phyloP scores from a whole-genome alignment of 257 asterid genomes.

The Linaria vulgaris region DNA sequence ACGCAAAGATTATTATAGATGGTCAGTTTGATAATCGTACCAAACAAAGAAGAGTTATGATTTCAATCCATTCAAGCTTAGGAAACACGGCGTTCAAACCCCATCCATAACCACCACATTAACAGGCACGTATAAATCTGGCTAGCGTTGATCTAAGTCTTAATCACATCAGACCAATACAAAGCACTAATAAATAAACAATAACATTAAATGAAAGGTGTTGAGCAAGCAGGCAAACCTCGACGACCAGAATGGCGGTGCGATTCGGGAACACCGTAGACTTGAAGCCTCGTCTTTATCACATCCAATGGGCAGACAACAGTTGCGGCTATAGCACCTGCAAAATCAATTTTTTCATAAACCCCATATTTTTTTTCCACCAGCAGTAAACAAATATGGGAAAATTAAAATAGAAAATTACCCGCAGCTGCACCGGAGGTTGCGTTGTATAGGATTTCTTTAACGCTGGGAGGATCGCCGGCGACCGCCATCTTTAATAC shows the following conservation, averaged over 20 bases:
- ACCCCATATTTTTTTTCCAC: too few relatives aligned
- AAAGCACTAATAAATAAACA: not conserved
- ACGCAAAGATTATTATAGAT: not conserved
- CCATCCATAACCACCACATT: not conserved
- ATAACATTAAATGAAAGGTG: not conserved
- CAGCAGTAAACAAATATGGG: not conserved
- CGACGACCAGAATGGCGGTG: constrained; percentile 47
- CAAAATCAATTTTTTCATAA: constrained; percentile 11
- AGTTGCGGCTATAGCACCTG: constrained; percentile 98
- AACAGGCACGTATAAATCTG: not conserved
- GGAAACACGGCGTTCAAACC: not conserved
- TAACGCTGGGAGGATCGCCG: constrained; percentile 48
- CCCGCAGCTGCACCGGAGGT: constrained; percentile 98
- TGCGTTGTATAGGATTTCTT: constrained; percentile 64
- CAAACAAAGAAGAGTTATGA: not conserved
- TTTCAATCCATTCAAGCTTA: not conserved
- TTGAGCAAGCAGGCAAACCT: constrained; percentile 46
- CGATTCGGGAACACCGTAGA: constrained; percentile 67
- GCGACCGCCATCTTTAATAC: constrained; percentile 34
- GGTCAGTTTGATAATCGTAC: not conserved
- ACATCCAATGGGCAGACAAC: constrained; percentile 94
- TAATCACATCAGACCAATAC: not conserved
- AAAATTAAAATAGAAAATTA: constrained; percentile 31
- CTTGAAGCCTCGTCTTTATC: constrained; percentile 87
- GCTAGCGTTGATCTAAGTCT: too few relatives aligned